phyloP scores from a whole-genome alignment of 2,329 filamentous ascomycete species.

The Aspergillus terreus region DNA sequence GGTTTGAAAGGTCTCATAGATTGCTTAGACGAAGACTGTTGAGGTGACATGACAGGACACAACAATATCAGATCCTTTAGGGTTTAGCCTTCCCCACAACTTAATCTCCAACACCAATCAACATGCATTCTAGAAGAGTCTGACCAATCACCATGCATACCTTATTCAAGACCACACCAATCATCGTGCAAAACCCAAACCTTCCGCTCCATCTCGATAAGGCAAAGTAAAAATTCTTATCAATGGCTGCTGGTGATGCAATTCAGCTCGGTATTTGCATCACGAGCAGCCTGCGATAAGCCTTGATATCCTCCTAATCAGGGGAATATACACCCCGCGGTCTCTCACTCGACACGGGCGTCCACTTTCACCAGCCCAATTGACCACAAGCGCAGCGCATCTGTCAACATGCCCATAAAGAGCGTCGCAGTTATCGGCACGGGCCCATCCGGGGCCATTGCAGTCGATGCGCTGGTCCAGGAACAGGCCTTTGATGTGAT shows the following conservation, averaged over 20 bases:
- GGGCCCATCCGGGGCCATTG: slow-evolving; percentile 58
- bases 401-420: slow-evolving; percentile 17
- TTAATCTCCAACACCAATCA: no score
- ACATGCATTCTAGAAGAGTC: slow-evolving; percentile 14
- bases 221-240: background rate
- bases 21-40: no score
- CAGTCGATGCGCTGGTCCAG: slow-evolving; percentile 57
- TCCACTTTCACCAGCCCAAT: no score
- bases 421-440: slow-evolving; percentile 59
- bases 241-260: slow-evolving; percentile 9
- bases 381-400: no score
- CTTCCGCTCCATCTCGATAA: no score
- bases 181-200: background rate
- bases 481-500: slow-evolving; percentile 58
- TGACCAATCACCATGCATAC: slow-evolving; percentile 39
- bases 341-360: no score
- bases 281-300: background rate
- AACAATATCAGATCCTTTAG: no score
- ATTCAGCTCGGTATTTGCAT: slow-evolving; percentile 8
- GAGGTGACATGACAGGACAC: no score
- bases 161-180: slow-evolving; percentile 28
- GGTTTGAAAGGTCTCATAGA: no score
- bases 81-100: no score
- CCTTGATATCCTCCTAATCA: no score
- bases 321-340: no score